Conservation (phyloP, 73 alveolate genomes). For the Tetrahymena thermophila region DNA sequence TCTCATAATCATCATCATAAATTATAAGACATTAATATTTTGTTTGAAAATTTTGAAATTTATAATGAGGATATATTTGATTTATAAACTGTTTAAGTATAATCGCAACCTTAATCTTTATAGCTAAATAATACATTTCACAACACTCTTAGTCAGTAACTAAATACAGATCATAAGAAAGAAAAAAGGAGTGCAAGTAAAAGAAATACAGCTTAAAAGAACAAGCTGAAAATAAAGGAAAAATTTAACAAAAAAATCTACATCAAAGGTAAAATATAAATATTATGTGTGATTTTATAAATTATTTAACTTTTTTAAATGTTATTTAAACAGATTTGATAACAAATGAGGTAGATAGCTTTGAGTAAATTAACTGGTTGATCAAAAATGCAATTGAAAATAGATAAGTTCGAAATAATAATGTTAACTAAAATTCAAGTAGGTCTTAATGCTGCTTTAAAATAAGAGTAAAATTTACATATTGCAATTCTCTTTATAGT, state of each 20-base stretch:
- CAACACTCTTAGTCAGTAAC: neutral
- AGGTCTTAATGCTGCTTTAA: conserved; percentile 68
- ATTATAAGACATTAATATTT: neutral
- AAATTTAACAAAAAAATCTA: conserved; percentile 51
- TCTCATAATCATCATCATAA: neutral
- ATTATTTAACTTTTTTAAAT: neutral
- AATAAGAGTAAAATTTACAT: conserved; percentile 31
- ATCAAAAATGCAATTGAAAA: conserved; percentile 54
- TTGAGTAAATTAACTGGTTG: conserved; percentile 38
- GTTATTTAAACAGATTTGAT: conserved; percentile 26
- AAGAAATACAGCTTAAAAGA: conserved; percentile 51
- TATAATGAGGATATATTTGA: conserved; percentile 73
- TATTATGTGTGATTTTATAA: neutral
- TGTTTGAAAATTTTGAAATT: conserved; percentile 48
- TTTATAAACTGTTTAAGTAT: conserved; percentile 16
- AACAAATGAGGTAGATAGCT: conserved; percentile 30
- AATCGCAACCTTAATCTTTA: neutral
- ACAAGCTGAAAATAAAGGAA: conserved; percentile 59
- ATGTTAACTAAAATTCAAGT: conserved; percentile 54
- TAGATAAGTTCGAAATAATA: conserved; percentile 51
- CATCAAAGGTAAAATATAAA: conserved; percentile 8
- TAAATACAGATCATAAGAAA: neutral
- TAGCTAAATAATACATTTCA: neutral
- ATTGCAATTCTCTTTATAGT: conserved; percentile 21
- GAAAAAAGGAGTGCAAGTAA: conserved; percentile 40